A percentile compares a stretch with the other conserved stretches of the same genome.
These are phyloP conservation scores for Pseudomassariella vexata DNA, from an alignment of 2,329 filamentous ascomycete species.

Conservation along the genomic window DNA sequence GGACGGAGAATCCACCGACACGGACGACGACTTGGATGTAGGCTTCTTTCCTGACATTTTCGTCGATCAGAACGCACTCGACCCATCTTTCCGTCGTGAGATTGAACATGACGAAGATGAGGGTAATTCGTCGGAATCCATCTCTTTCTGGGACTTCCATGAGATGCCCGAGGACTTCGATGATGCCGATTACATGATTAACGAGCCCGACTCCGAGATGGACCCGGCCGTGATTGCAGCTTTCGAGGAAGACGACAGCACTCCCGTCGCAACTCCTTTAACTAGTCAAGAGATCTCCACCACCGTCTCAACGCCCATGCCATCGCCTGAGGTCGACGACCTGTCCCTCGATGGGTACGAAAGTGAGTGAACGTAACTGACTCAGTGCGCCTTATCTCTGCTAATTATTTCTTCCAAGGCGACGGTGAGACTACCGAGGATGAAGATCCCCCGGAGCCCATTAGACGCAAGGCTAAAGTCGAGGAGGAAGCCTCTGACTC, in stretches of 20 bases:
- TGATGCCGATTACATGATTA: conserved; percentile 28
- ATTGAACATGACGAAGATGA: conserved; percentile 64
- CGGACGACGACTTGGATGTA: conserved; percentile 54
- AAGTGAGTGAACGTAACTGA: conserved; percentile 40
- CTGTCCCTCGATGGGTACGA: conserved; percentile 52
- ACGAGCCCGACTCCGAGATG: conserved; percentile 33
- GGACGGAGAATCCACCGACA: conserved; percentile 61
- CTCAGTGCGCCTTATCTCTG: conserved; percentile 15
- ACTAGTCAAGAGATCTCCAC: conserved; percentile 25
- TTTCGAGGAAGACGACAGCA: conserved; percentile 32
- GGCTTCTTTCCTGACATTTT: conserved; percentile 72
- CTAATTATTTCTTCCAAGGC: conserved; percentile 38
- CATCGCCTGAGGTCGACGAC: conserved; percentile 27
- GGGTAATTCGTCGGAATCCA: conserved; percentile 50
- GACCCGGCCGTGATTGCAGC: conserved; percentile 27
- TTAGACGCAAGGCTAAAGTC: conserved; percentile 42
- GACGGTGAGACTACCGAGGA: conserved; percentile 60
- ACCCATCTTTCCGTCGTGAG: conserved; percentile 66
- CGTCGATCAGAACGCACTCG: conserved; percentile 66
- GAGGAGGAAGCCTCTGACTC: conserved; percentile 41
- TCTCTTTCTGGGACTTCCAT: conserved; percentile 59
- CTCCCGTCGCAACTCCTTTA: conserved; percentile 35
- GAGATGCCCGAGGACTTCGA: conserved; percentile 41
- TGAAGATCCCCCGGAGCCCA: conserved; percentile 45
- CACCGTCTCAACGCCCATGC: conserved; percentile 25